These are phyloP conservation scores for Fraxinus sp. DNA, from an alignment of 305 asterid genomes.

Conservation along the genomic window DNA sequence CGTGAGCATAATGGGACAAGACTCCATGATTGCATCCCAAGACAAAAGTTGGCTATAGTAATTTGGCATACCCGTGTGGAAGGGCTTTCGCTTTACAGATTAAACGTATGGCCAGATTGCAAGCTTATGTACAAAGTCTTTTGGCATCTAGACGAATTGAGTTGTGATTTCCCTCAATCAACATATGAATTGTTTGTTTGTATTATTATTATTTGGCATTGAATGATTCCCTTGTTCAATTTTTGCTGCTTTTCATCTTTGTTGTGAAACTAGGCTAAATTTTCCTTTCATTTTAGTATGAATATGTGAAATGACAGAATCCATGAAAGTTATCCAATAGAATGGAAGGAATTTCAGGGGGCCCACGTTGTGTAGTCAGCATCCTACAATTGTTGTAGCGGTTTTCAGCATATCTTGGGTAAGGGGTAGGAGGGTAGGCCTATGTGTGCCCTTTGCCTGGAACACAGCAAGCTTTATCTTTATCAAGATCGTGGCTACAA, in stretches of 20 bases:
- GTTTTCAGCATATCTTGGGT: too few relatives aligned
- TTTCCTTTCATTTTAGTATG: too few relatives aligned
- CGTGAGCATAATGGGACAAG: not conserved
- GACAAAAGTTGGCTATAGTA: not conserved
- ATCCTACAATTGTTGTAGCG: too few relatives aligned
- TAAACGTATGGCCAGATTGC: not conserved
- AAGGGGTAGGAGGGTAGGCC: too few relatives aligned
- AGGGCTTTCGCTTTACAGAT: not conserved
- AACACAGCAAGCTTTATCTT: too few relatives aligned
- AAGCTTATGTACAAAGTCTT: not conserved
- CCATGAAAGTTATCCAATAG: too few relatives aligned
- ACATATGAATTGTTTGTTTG: not conserved
- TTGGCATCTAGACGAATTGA: not conserved
- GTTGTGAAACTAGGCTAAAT: not conserved
- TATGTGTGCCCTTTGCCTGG: too few relatives aligned
- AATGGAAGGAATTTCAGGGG: too few relatives aligned
- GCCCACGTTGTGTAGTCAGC: too few relatives aligned
- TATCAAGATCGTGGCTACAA: too few relatives aligned
- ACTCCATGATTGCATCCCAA: not conserved
- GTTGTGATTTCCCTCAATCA: not conserved
- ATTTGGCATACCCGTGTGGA: not conserved
- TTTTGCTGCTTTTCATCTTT: not conserved
- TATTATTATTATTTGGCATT: not conserved
- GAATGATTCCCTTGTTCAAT: not conserved
- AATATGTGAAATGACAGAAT: too few relatives aligned